phyloP scores from a whole-genome alignment of 78 protist species.

The Dictyostelium capitatum region DNA sequence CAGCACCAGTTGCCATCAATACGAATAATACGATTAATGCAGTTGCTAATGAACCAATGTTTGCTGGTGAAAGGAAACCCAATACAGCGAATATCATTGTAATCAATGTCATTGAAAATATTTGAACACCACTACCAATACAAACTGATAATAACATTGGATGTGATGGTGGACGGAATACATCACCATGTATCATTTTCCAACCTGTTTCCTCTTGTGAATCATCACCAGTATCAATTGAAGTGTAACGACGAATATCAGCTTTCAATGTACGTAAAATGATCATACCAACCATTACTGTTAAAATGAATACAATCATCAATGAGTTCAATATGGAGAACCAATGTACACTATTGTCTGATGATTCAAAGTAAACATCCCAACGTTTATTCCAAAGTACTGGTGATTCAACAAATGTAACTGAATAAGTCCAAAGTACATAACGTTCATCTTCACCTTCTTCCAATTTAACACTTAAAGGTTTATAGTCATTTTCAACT shows the following conservation, averaged over 20 bases:
- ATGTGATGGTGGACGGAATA: slow-evolving; percentile 96
- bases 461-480: not conserved
- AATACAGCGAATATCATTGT: slow-evolving; percentile 93
- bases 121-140: slow-evolving; percentile 94
- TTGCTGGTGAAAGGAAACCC: slow-evolving; percentile 98
- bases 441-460: slow-evolving; percentile 3
- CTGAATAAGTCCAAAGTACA: slow-evolving; percentile 90
- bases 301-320: slow-evolving; percentile 95
- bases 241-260: slow-evolving; percentile 89
- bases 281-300: slow-evolving; percentile 97
- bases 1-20: slow-evolving; percentile 94
- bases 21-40: slow-evolving; percentile 94
- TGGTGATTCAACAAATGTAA: slow-evolving; percentile 78
- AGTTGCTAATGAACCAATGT: slow-evolving; percentile 93
- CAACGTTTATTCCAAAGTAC: slow-evolving; percentile 97
- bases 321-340: slow-evolving; percentile 97
- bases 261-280: slow-evolving; percentile 93
- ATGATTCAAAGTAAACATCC: slow-evolving; percentile 94
- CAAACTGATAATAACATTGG: slow-evolving; percentile 88
- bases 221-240: slow-evolving; percentile 68
- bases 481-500: not conserved
- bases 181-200: slow-evolving; percentile 99
- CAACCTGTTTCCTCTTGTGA: slow-evolving; percentile 96
- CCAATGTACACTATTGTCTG: slow-evolving; percentile 95
- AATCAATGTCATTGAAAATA: slow-evolving; percentile 89